A percentile compares a stretch with the other conserved stretches of the same genome.
These are phyloP conservation scores for Eutypa lata DNA, from an alignment of 2,329 filamentous ascomycete species.

Conservation along the genomic window DNA sequence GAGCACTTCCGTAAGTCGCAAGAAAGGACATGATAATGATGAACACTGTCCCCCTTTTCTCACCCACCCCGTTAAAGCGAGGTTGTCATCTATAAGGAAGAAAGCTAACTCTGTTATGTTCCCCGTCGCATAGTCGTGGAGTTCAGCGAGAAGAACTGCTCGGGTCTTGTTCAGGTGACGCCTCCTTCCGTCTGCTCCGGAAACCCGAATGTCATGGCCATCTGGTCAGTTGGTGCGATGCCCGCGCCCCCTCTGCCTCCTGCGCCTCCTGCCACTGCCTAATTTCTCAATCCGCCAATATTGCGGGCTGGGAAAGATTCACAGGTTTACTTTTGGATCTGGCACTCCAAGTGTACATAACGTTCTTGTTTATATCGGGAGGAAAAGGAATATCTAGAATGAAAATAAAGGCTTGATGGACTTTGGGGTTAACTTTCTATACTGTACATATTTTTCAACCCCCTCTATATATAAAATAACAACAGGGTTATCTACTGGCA, in stretches of 20 bases:
- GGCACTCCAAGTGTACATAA: no score
- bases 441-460: no score
- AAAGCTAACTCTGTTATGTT: background rate
- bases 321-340: background rate
- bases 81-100: background rate
- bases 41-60: background rate
- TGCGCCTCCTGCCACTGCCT: background rate
- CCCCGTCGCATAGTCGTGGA: background rate
- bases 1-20: background rate
- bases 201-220: background rate
- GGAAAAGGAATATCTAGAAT: no score
- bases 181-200: background rate
- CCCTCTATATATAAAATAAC: no score
- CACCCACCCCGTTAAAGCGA: no score
- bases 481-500: no score
- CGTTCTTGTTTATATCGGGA: no score
- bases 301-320: background rate
- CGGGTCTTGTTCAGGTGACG: background rate
- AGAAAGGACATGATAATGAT: no score
- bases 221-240: background rate
- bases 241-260: background rate
- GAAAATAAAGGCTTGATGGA: no score
- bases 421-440: no score
- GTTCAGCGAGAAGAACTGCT: background rate
- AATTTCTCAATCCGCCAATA: background rate